These are phyloP conservation scores for Wickerhamiella shivajii DNA, from an alignment of 805 yeast species.

Conservation along the genomic window DNA sequence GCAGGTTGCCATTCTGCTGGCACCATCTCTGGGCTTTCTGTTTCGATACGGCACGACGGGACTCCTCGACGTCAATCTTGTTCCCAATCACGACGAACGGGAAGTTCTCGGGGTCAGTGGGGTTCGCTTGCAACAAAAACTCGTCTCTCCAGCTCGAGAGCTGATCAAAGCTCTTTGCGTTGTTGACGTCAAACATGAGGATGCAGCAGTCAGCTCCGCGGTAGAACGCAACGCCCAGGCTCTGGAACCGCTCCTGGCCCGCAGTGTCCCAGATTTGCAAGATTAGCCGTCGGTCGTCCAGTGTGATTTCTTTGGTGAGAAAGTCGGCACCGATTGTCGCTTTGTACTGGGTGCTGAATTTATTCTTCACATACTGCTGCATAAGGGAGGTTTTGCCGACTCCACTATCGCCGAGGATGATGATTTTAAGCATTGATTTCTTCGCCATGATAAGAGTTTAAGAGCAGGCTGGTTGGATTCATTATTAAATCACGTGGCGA, in stretches of 20 bases:
- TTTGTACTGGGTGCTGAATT: conserved; percentile 88
- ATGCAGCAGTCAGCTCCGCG: conserved; percentile 98
- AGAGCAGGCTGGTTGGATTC: no score
- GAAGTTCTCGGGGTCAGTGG: conserved; percentile 84
- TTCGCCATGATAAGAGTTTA: conserved; percentile 19
- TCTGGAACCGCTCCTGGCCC: conserved; percentile 95
- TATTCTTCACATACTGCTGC: conserved; percentile 94
- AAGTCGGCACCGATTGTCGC: conserved; percentile 98
- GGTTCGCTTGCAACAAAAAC: conserved; percentile 84
- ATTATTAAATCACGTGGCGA: no score
- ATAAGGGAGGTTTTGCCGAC: conserved; percentile 94
- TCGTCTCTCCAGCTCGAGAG: conserved; percentile 90
- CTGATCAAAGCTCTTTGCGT: conserved; percentile 82
- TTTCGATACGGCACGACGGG: conserved; percentile 56
- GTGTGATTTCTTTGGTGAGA: conserved; percentile 72
- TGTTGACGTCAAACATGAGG: conserved; percentile 87
- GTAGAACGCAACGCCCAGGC: conserved; percentile 91
- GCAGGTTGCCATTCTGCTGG: conserved; percentile 58
- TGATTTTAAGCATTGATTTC: conserved; percentile 46
- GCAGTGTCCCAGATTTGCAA: conserved; percentile 94
- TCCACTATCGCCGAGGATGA: conserved; percentile 91
- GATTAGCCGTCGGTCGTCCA: conserved; percentile 72
- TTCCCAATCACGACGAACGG: conserved; percentile 93
- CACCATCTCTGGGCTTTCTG: conserved; percentile 51
- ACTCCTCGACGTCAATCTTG: conserved; percentile 87